phyloP scores from a whole-genome alignment of 495 filamentous ascomycete genomes.

The Terfezia claveryi region DNA sequence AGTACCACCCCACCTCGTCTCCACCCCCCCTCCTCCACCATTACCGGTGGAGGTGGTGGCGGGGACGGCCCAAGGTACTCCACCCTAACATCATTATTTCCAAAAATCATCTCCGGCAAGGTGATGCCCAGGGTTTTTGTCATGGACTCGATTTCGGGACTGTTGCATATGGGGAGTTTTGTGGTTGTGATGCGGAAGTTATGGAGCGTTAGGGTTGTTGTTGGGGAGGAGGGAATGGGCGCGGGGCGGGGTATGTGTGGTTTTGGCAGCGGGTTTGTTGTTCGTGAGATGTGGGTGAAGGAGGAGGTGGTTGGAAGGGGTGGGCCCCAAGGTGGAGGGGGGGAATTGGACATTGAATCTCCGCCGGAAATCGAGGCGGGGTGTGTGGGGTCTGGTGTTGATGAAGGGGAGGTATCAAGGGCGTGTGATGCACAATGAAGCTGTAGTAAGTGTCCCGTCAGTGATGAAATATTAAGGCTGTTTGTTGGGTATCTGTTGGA shows the following conservation, averaged over 20 bases:
- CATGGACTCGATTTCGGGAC: conserved; percentile 75
- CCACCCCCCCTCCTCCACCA: no score
- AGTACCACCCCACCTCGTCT: no score
- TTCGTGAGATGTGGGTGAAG: neutral
- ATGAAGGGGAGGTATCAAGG: no score
- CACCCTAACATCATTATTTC: conserved; percentile 65
- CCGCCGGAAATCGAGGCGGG: no score
- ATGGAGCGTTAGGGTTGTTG: conserved; percentile 14
- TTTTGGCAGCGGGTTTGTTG: neutral
- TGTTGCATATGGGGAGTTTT: conserved; percentile 75
- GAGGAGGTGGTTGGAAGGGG: neutral
- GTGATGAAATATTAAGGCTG: no score
- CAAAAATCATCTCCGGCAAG: conserved; percentile 96
- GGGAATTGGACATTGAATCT: neutral
- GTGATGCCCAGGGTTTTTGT: conserved; percentile 54
- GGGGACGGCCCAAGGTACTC: conserved; percentile 30
- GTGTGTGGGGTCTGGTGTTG: no score
- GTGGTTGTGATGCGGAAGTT: conserved; percentile 31
- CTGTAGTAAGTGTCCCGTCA: no score
- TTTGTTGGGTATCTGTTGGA: no score
- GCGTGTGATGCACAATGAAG: no score
- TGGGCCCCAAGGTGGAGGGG: neutral
- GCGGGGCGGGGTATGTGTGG: neutral
- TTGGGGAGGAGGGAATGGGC: neutral
- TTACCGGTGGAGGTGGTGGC: no score